These are phyloP conservation scores for Coniochaeta ligniaria DNA, from an alignment of 2,329 filamentous ascomycete genomes.

Conservation along the genomic window DNA sequence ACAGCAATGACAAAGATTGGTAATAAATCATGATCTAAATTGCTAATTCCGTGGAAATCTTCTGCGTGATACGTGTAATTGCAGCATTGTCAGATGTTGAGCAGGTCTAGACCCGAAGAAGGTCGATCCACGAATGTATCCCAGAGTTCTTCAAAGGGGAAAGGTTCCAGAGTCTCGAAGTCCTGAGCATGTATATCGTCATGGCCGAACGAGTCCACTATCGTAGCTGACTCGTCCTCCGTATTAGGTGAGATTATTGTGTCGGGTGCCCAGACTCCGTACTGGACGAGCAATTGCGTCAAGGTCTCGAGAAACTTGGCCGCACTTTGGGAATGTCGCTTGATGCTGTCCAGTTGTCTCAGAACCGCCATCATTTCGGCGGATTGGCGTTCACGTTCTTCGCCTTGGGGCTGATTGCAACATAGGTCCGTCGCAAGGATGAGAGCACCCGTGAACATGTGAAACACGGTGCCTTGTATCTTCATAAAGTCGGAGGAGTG, in stretches of 20 bases:
- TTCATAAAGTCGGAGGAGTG: not conserved
- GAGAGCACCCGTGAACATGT: not conserved
- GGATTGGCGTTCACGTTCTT: not conserved
- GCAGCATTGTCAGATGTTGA: not conserved
- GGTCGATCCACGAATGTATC: not conserved
- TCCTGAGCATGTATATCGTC: not conserved
- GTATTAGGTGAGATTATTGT: not conserved
- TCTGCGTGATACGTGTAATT: too few species aligned
- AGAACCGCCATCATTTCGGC: not conserved
- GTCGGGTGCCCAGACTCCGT: not conserved
- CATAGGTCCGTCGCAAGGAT: not conserved
- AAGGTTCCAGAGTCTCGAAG: not conserved
- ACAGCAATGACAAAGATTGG: too few species aligned
- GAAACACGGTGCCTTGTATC: not conserved
- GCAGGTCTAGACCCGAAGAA: not conserved
- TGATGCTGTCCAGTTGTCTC: not conserved
- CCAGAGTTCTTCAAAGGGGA: not conserved
- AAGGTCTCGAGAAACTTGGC: not conserved
- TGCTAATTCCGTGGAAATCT: too few species aligned
- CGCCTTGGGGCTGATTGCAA: not conserved
- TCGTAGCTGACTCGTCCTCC: not conserved
- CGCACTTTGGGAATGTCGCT: not conserved
- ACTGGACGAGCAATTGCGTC: not conserved
- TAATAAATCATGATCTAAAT: too few species aligned
- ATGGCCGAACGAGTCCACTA: not conserved